Base-by-base conservation (phyloP, 2,329 filamentous ascomycete species). In the Cladosporium sp. region DNA sequence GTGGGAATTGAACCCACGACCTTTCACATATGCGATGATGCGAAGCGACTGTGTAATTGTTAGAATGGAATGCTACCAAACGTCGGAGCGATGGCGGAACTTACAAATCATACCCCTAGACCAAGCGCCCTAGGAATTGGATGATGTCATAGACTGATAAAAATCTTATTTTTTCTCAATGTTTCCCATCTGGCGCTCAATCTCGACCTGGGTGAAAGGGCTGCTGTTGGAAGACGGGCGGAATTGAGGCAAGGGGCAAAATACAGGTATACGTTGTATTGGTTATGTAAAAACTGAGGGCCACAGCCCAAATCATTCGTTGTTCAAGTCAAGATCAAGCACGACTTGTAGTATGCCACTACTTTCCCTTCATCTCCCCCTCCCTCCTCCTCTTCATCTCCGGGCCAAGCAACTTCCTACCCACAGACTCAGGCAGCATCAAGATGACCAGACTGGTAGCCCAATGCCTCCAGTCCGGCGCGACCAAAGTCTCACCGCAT, bases 381-480 rank as follows among this genome's bases (percentile, higher is more conserved):
- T 44, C 20, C 18, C 42, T 38, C 41, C 48, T 37, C 42, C 38
- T 44, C 34, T 20, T 43, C 32, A 51, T 19, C 22, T 51, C 48
- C 4, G 48, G 22, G 4, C 7, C 13, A 40, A 51, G 43, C 12
- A 51, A 32, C 18, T 22, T 43, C 41, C 48, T 51, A 5, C 18
- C 32, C 2, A 51, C 34, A 7, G 22, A 13, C 11, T 51, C 48
- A 22, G 48, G 48, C 8, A 51, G 12, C 13, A 40, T 32, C 20
- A 37, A 8, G 9, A 51, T 36, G 18, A 51, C n/a, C 13, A 22
- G n/a, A 6, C 32, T 40, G 22, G 42, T 51, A 17, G 43, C 12
- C 17, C 34, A 43, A 37, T 43, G 48, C 50, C 51, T 54, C 54
- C 51, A 56, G 18, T 52, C 42, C n/a, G 51, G 47, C 24, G 27